A percentile compares a stretch with the other conserved stretches of the same genome.
These are phyloP conservation scores for Hanseniaspora hatyaiensis DNA, from an alignment of 805 yeast species.

Conservation along the genomic window DNA sequence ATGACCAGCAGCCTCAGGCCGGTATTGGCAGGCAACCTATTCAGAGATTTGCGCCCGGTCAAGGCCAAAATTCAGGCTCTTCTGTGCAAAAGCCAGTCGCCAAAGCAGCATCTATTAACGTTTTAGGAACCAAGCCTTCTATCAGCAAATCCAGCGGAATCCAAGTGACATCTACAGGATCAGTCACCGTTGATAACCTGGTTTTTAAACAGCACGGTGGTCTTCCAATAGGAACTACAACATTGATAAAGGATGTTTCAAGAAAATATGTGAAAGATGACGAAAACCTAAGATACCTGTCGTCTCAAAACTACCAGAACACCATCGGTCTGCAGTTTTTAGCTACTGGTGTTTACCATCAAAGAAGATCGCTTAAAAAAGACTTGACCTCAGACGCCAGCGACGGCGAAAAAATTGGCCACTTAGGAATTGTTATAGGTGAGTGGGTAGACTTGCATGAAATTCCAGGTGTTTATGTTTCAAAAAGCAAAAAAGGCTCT, in stretches of 20 bases:
- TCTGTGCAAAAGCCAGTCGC: conserved; percentile 67
- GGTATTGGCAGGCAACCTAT: not conserved
- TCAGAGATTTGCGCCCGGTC: conserved; percentile 14
- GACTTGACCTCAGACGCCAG: conserved; percentile 1
- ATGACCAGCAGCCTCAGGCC: conserved; percentile 9
- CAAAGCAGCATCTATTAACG: not conserved
- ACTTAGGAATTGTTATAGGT: conserved; percentile 11
- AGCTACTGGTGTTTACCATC: conserved; percentile 14
- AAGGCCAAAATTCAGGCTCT: conserved; percentile 34
- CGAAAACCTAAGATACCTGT: conserved; percentile 4
- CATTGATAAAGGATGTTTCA: conserved; percentile 7
- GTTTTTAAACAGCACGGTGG: conserved; percentile 15
- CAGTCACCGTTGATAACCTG: conserved; percentile 6
- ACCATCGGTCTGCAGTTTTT: conserved; percentile 13
- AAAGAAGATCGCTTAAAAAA: conserved; percentile 12
- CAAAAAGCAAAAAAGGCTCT: conserved; percentile 6
- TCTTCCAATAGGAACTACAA: conserved; percentile 12
- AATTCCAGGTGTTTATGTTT: conserved; percentile 15
- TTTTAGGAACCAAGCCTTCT: conserved; percentile 12
- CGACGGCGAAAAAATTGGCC: conserved; percentile 8
- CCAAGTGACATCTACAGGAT: conserved; percentile 12
- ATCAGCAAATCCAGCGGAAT: conserved; percentile 14
- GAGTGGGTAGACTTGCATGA: conserved; percentile 15
- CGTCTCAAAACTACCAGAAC: conserved; percentile 2
- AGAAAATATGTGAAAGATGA: conserved; percentile 6